phyloP scores from a whole-genome alignment of 768 basidiomycete species.

The Chalciporus chontae region DNA sequence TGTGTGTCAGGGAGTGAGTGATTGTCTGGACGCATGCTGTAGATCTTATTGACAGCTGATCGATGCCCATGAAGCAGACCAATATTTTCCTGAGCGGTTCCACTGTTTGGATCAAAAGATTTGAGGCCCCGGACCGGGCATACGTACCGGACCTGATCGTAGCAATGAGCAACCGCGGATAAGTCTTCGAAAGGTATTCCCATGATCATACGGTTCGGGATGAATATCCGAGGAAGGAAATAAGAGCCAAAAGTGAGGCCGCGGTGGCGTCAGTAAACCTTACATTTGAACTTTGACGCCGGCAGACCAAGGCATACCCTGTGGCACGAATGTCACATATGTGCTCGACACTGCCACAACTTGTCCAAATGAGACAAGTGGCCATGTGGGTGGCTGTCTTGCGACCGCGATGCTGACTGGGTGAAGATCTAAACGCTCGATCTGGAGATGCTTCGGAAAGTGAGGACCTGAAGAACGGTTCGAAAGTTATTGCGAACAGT shows the following conservation, averaged over 20 bases:
- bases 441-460: not conserved
- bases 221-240: constrained; percentile 12
- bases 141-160: not conserved
- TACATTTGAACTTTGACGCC: not conserved
- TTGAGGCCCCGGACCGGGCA: not conserved
- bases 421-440: not conserved
- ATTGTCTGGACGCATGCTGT: not conserved
- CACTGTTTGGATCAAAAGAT: not conserved
- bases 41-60: not conserved
- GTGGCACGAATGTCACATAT: not conserved
- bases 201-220: constrained; percentile 7
- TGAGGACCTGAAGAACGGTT: no score
- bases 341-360: no score
- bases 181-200: constrained; percentile 4
- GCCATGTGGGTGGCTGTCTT: no score
- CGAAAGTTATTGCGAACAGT: no score
- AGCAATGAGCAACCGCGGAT: not conserved
- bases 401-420: no score
- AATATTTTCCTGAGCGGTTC: no score
- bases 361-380: no score
- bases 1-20: not conserved
- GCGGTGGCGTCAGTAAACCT: no score
- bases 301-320: not conserved
- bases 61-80: no score
- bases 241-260: not conserved